A percentile compares a stretch with the other conserved stretches of the same genome.
Evolutionary conservation across 2,329 filamentous ascomycete genomes (phyloP).

Genomic region (Cladorrhinum sp.): DNA sequence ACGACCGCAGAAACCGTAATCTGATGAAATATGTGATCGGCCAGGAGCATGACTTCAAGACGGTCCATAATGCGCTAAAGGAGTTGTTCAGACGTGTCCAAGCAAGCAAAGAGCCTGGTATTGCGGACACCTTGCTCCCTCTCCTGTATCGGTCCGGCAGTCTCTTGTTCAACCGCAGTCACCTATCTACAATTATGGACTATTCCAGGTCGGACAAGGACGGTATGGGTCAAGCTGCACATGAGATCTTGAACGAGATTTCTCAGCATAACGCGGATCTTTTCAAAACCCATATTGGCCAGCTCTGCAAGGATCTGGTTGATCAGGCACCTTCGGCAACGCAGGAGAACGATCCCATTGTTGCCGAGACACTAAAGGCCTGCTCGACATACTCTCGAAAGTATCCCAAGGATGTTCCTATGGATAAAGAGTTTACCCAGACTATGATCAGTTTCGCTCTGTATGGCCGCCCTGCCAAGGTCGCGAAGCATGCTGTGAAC

Average conservation of each 20-base stretch:
- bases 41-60: slow-evolving; percentile 86
- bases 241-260: slow-evolving; percentile 88
- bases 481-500: slow-evolving; percentile 90
- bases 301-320: slow-evolving; percentile 82
- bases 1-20: slow-evolving; percentile 87
- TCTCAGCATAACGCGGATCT: slow-evolving; percentile 85
- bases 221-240: slow-evolving; percentile 72
- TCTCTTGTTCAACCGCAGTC: slow-evolving; percentile 90
- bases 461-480: slow-evolving; percentile 74
- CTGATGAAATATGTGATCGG: slow-evolving; percentile 83
- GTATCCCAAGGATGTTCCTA: slow-evolving; percentile 78
- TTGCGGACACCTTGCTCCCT: slow-evolving; percentile 77
- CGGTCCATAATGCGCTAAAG: slow-evolving; percentile 83
- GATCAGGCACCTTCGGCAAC: slow-evolving; percentile 71
- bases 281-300: slow-evolving; percentile 88
- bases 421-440: slow-evolving; percentile 75
- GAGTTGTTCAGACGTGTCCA: slow-evolving; percentile 83
- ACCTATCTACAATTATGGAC: slow-evolving; percentile 85
- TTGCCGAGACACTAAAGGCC: slow-evolving; percentile 90
- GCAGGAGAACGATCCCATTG: slow-evolving; percentile 64
- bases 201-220: slow-evolving; percentile 81
- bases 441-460: slow-evolving; percentile 80
- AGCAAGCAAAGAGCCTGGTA: slow-evolving; percentile 57
- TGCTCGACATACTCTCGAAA: slow-evolving; percentile 88
- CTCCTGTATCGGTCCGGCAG: slow-evolving; percentile 80